Evolutionary conservation across 2,329 filamentous ascomycete genomes (phyloP), one percentile per base, ranked within the genome.

Genomic region (Bertia moriformis): DNA sequence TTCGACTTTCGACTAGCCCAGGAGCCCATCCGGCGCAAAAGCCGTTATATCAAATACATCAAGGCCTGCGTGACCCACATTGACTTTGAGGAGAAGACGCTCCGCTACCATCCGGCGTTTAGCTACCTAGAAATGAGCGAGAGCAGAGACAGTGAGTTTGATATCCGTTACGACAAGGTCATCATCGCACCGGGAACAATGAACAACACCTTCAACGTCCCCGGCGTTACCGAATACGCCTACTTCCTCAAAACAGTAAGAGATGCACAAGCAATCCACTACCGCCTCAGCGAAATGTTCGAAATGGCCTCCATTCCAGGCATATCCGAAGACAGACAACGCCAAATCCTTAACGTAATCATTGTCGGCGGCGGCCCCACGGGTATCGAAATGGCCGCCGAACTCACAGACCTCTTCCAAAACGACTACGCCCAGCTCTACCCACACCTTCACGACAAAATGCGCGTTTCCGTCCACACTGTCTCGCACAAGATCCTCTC

Each of bases 1-100:
- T 65, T 64, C 52, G 55, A 63, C 39, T 62, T 63, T 43, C 53
- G 59, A 17, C 53, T 65, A 2, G 61, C 62, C 15, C 62, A 65
- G 44, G 62, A 65, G 44, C 60, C 61, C 1, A 47, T 66, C 4
- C 52, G 61, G 10, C 49, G 57, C 15, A 51, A 55, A 29, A 46
- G 50, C 22, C 47, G 53, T 4, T 44, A 42, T 2, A 38, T 58
- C 13, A 44, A 49, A 27, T 61, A 58, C 42, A 52, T 59, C 49
- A 63, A 65, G 47, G 62, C 60, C 18, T 50, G 49, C 14, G 62
- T 59, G 3, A 46, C 54, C 14, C 40, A 47, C 39, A 53, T 65
- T 27, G 56, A 65, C 43, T 55, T 65, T 18, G 44, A 51, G 1
- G 46, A 48, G 12, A 52, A 52, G 17, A 48, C 43, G 1, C 44